These are phyloP conservation scores for Sporothrix phasma DNA, from an alignment of 2,329 filamentous ascomycete species.

Conservation along the genomic window DNA sequence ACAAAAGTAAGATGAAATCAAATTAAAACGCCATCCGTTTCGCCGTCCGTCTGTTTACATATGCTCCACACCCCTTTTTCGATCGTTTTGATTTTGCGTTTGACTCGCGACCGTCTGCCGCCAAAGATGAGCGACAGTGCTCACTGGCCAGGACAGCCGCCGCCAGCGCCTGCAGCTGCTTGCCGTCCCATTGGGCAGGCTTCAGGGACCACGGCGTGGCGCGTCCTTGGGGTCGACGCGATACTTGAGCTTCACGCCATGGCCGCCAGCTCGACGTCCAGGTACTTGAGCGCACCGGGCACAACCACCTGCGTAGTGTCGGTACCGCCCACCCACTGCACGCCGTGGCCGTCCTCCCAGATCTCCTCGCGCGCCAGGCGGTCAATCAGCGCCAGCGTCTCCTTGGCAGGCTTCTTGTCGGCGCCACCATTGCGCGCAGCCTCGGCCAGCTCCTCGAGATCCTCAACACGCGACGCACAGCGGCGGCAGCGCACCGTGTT, in stretches of 20 bases:
- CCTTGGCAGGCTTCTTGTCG: constrained; percentile 24
- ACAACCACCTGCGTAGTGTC: constrained; percentile 87
- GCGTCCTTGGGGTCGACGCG: constrained; percentile 54
- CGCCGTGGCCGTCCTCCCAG: constrained; percentile 87
- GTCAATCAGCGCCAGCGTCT: constrained; percentile 1
- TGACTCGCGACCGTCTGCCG: too few relatives aligned
- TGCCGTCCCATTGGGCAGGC: constrained; percentile 23
- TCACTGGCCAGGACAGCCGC: not conserved
- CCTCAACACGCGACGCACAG: constrained; percentile 56
- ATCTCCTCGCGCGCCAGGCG: constrained; percentile 37
- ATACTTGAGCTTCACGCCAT: constrained; percentile 95
- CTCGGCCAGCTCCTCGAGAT: constrained; percentile 47
- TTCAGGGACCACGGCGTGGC: constrained; percentile 43
- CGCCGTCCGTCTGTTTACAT: constrained; percentile 1
- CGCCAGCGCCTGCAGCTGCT: constrained; percentile 5
- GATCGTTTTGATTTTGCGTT: not conserved
- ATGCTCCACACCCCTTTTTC: not conserved
- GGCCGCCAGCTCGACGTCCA: constrained; percentile 89
- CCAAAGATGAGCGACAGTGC: not conserved
- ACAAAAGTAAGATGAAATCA: not conserved
- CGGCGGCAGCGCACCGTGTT: constrained; percentile 67
- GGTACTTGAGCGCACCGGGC: constrained; percentile 80
- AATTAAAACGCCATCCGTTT: constrained; percentile 9
- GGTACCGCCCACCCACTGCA: constrained; percentile 77
- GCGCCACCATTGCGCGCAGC: constrained; percentile 45